phyloP scores from a whole-genome alignment of 306 rosid genomes.

The Echinosophora koreensis region DNA sequence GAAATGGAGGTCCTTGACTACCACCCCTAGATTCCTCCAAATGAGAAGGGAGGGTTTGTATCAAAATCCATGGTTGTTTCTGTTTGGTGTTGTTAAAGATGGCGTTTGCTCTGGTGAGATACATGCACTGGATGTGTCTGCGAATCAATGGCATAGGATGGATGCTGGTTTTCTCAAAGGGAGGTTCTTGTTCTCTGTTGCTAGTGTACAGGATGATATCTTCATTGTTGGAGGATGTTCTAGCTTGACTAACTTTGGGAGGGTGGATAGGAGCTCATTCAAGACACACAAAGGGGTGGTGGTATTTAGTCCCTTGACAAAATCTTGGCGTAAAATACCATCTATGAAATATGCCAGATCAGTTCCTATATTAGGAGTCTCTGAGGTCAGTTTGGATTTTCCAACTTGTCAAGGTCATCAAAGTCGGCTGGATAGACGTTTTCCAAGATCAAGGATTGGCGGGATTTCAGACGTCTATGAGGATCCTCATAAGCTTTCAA shows the following conservation, averaged over 20 bases:
- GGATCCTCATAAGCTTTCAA: conserved; percentile 96
- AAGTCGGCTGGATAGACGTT: conserved; percentile 83
- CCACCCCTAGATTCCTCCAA: conserved; percentile 83
- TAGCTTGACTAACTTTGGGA: conserved; percentile 89
- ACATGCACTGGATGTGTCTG: conserved; percentile 84
- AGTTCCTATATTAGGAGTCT: conserved; percentile 82
- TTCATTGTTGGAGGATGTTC: conserved; percentile 95
- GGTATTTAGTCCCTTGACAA: conserved; percentile 84
- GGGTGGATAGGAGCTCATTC: conserved; percentile 88
- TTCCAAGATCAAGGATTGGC: conserved; percentile 73
- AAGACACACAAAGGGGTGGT: conserved; percentile 94
- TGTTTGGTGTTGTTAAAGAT: conserved; percentile 92
- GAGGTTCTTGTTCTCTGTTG: conserved; percentile 91
- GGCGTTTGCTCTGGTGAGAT: conserved; percentile 96
- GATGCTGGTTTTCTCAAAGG: conserved; percentile 85
- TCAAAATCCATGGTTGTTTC: conserved; percentile 91
- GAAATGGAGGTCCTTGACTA: conserved; percentile 88
- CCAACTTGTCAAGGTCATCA: conserved; percentile 68
- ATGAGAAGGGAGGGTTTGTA: conserved; percentile 88
- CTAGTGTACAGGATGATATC: conserved; percentile 83
- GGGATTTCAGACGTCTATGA: conserved; percentile 94
- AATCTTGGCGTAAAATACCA: conserved; percentile 90
- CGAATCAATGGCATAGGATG: conserved; percentile 85
- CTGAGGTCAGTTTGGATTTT: conserved; percentile 75
- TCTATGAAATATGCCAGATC: conserved; percentile 94